Base-by-base conservation (phyloP, 345 rosid species). In the Clausena lansium region DNA sequence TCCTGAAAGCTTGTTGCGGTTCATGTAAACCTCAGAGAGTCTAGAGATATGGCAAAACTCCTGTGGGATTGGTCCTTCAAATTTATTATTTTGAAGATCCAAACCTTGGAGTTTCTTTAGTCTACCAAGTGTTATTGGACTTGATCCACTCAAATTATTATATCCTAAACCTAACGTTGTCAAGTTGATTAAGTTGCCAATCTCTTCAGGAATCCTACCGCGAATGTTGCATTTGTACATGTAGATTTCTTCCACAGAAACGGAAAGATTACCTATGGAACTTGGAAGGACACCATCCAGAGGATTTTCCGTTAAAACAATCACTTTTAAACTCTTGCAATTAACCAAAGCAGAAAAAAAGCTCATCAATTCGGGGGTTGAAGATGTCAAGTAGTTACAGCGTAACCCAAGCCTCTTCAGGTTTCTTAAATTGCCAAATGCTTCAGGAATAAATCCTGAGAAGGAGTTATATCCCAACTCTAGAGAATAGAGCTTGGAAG, bases 261-360 rank as follows among this genome's bases (percentile, higher is more conserved):
- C 7, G 0, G 79, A 70, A 6, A 81, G 65, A 66, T 77, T 81
- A 1, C 67, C 71, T 33, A 81, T 24, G 0, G 77, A 81, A 33
- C 6, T 24, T 4, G 80, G 80, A 64, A 81, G 76, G 14, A 33
- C 3, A 6, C 52, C 70, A 50, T 72, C 35, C 6, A 79, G 20
- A 83, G n/a, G n/a, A n/a, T n/a, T n/a, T n/a, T n/a, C n/a, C n/a
- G n/a, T n/a, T n/a, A n/a, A n/a, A n/a, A n/a, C n/a, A n/a, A n/a
- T n/a, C n/a, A n/a, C n/a, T n/a, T n/a, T n/a, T n/a, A n/a, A 59
- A 22, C 28, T 13, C 25, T 7, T 72, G 55, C 76, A 76, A 7
- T 76, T 82, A 27, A 50, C 6, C 74, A 82, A 76, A 6, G 77
- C 75, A 4, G 74, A 75, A 47, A 79, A 61, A 1, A 79, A 62